Evolutionary conservation across 805 yeast genomes (phyloP), one percentile per base, ranked within the genome.

Genomic region (Wickerhamiella lipophila): DNA sequence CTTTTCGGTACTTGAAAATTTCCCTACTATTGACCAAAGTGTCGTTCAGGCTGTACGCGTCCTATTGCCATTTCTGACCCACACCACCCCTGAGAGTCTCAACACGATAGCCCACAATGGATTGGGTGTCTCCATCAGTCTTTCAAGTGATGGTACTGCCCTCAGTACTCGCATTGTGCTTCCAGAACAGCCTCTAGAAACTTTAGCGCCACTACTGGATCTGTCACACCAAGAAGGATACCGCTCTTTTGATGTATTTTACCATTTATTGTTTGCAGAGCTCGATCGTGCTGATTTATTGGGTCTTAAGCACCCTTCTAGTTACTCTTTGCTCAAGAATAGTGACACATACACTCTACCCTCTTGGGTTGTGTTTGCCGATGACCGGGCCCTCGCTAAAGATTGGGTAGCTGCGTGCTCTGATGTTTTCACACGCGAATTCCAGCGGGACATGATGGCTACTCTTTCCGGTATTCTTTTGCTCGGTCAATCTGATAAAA

Each of bases 341-440:
- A 58, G 64, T 3, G 56, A 51, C 3, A 63, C 67, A 11, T 63
- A 53, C 50, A 45, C 50, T 6, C 55, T 65, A 9, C 68, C 68
- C 2, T 58, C 52, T 19, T 65, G 67, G 68, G 67, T 64, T 39
- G 51, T 54, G 21, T 56, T 58, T 45, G 62, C 68, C 1, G 69
- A 66, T 42, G 69, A 66, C 50, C 54, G 61, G 29, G 66, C 69
- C 1, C 53, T 65, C 22, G 70, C 69, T 8, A 60, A 61, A 35
- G 71, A 67, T 52, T 68, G 72, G 72, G 56, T 64, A 8, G 67
- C 64, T 44, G 63, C 69, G 6, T 56, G 64, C 15, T 41, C 57
- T 2, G 63, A 60, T 41, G 60, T 68, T 36, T 61, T 68, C 11
- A 58, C 66, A 40, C 55, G 55, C 32, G 63, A 63, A n/a, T 59